phyloP scores from a whole-genome alignment of 1,139 yeast species.

The Protomyces arabidopsidicola region DNA sequence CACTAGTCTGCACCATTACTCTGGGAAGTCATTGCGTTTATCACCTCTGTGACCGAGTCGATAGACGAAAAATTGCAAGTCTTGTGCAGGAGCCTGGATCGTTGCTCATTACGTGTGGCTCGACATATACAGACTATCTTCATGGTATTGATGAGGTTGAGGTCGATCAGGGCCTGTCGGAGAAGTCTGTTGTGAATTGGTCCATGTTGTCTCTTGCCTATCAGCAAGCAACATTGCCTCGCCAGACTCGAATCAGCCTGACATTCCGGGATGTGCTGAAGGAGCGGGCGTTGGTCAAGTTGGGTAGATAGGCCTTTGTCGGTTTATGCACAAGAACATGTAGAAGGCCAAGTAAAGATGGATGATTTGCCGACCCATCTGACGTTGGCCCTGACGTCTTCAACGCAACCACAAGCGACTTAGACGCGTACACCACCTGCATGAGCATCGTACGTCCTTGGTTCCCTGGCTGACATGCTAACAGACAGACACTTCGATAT shows the following conservation, averaged over 20 bases:
- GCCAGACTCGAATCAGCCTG: constrained; percentile 26
- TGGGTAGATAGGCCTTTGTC: not conserved
- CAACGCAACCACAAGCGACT: no score
- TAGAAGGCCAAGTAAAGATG: no score
- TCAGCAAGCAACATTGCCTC: not conserved
- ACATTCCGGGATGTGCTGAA: constrained; percentile 29
- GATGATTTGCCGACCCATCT: no score
- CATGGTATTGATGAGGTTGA: constrained; percentile 27
- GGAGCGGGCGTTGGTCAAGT: not conserved
- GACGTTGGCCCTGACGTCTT: no score
- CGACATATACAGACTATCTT: constrained; percentile 16
- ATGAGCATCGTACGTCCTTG: not conserved
- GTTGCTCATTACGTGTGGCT: constrained; percentile 25
- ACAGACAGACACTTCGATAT: constrained; percentile 11
- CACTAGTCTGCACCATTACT: constrained; percentile 33
- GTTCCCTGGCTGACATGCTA: not conserved
- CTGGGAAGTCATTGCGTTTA: constrained; percentile 30
- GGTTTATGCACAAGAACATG: no score
- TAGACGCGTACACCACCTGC: no score
- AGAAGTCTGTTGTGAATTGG: constrained; percentile 28
- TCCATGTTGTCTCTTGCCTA: not conserved
- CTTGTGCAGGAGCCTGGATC: constrained; percentile 32
- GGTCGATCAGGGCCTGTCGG: constrained; percentile 14
- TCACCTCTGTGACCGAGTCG: constrained; percentile 26
- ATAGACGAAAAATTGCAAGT: constrained; percentile 1